phyloP scores from a whole-genome alignment of 2,329 filamentous ascomycete species.

The Exophiala oligosperma region DNA sequence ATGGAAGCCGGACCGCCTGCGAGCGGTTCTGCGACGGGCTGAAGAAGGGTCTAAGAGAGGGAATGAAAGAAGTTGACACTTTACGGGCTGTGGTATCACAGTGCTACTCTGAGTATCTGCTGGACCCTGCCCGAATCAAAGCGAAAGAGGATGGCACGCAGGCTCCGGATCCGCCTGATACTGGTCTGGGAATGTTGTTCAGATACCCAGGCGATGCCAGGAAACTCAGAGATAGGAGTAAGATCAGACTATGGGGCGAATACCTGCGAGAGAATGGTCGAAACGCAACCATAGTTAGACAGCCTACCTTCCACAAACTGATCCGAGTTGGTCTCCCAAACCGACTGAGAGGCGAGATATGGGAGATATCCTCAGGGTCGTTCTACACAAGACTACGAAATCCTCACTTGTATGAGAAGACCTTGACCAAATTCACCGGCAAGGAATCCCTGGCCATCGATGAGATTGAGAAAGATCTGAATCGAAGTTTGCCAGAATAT shows the following conservation, averaged over 20 bases:
- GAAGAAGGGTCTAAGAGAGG: slow-evolving; percentile 83
- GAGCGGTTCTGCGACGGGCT: slow-evolving; percentile 95
- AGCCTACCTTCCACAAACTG: slow-evolving; percentile 96
- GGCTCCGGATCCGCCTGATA: slow-evolving; percentile 70
- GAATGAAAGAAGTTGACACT: slow-evolving; percentile 83
- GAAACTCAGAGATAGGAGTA: slow-evolving; percentile 90
- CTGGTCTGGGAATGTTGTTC: slow-evolving; percentile 88
- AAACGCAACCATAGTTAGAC: slow-evolving; percentile 86
- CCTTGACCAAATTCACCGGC: slow-evolving; percentile 77
- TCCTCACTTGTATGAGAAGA: slow-evolving; percentile 80
- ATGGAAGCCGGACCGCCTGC: slow-evolving; percentile 82
- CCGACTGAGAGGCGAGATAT: slow-evolving; percentile 86
- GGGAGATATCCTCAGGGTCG: slow-evolving; percentile 92
- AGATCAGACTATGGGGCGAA: slow-evolving; percentile 97
- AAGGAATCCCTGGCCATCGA: slow-evolving; percentile 93
- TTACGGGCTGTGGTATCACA: slow-evolving; percentile 76
- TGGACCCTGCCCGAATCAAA: slow-evolving; percentile 51
- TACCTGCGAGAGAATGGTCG: slow-evolving; percentile 94
- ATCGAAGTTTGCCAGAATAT: slow-evolving; percentile 94
- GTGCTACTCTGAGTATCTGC: slow-evolving; percentile 87
- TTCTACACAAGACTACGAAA: slow-evolving; percentile 84
- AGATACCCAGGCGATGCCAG: slow-evolving; percentile 92
- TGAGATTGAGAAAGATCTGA: slow-evolving; percentile 98
- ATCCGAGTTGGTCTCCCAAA: slow-evolving; percentile 95
- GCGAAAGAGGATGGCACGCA: slow-evolving; percentile 56